These are phyloP conservation scores for Calonectria crousiana DNA, from an alignment of 2,329 filamentous ascomycete species.

Conservation along the genomic window DNA sequence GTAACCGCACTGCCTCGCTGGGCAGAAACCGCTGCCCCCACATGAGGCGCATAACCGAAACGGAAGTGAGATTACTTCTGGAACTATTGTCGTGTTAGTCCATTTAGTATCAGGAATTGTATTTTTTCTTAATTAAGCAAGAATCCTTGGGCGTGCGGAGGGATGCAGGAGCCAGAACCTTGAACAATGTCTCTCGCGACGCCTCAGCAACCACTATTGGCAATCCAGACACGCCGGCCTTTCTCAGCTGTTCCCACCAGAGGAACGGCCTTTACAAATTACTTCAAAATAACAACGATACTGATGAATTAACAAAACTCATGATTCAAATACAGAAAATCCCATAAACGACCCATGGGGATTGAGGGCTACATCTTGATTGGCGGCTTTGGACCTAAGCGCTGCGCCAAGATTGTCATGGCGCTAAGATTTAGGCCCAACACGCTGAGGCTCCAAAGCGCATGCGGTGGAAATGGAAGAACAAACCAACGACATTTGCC, in stretches of 20 bases:
- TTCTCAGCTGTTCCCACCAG: background rate
- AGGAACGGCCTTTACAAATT: no score
- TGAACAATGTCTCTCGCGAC: background rate
- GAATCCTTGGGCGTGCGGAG: background rate
- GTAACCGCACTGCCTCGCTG: background rate
- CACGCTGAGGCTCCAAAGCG: background rate
- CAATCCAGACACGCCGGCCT: background rate
- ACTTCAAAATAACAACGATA: no score
- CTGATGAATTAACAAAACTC: no score
- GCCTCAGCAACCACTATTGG: background rate
- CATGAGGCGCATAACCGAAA: background rate
- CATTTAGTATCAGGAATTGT: background rate
- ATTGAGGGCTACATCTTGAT: background rate
- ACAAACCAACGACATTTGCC: background rate
- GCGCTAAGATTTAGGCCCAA: background rate
- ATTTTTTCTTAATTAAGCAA: background rate
- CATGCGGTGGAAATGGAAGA: background rate
- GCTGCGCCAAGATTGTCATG: background rate
- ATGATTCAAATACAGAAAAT: no score
- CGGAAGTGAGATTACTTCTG: background rate
- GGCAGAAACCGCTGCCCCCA: background rate
- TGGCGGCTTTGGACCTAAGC: background rate
- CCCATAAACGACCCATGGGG: background rate
- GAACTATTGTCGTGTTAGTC: background rate
- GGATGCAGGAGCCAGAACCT: background rate